Evolutionary conservation across 257 asterid species (phyloP).

Genomic region (Scutellaria barbata): DNA sequence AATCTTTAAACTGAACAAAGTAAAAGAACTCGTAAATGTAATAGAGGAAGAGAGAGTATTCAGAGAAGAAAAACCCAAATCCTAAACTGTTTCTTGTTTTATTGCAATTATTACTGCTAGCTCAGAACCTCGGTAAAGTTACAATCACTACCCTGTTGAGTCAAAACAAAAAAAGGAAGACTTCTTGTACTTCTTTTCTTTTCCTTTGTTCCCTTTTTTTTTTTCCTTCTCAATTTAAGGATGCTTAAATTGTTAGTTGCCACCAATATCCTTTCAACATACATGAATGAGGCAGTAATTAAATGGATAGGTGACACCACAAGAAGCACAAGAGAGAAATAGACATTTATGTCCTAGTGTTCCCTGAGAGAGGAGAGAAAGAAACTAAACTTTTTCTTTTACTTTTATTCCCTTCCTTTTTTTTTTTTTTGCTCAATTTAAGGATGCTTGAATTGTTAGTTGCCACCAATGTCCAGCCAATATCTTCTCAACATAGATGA

Average conservation of each 20-base stretch:
- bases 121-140: not conserved
- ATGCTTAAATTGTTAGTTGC: slow-evolving; percentile 11
- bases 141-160: not conserved
- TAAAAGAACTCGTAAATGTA: slow-evolving; percentile 1
- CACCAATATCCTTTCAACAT: not conserved
- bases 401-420: not conserved
- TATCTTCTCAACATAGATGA: no score
- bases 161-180: not conserved
- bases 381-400: not conserved
- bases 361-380: not conserved
- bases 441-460: slow-evolving; percentile 9
- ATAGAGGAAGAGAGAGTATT: slow-evolving; percentile 16
- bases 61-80: not conserved
- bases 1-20: not conserved
- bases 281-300: no score
- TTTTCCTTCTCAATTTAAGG: not conserved
- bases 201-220: not conserved
- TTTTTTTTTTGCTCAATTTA: not conserved
- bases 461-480: not conserved
- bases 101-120: slow-evolving; percentile 8
- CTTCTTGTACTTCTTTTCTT: not conserved
- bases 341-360: not conserved
- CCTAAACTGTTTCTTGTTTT: not conserved
- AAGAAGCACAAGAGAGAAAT: slow-evolving; percentile 16
- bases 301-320: not conserved